Evolutionary conservation across 805 yeast genomes (phyloP).

Genomic region (Sugiyamaella boreocaroliniensis): DNA sequence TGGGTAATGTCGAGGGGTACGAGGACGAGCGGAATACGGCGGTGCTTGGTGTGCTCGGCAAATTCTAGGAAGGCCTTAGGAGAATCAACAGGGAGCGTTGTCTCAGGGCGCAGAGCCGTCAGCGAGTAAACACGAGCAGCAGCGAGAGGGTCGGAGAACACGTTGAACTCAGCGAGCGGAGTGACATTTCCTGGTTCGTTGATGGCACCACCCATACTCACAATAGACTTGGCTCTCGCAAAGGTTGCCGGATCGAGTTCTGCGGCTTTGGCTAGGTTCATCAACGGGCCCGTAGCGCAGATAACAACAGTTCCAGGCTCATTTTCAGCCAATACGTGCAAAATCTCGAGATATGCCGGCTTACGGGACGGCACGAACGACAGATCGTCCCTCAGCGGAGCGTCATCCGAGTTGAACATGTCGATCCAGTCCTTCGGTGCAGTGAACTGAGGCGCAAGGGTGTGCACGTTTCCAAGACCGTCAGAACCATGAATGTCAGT

Average conservation of each 20-base stretch:
- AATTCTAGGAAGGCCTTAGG: conserved; percentile 12
- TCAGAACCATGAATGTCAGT: conserved; percentile 37
- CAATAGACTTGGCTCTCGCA: conserved; percentile 30
- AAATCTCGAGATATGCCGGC: conserved; percentile 32
- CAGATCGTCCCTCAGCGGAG: conserved; percentile 5
- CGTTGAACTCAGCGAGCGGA: conserved; percentile 38
- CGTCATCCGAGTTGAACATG: conserved; percentile 17
- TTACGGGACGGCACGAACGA: conserved; percentile 27
- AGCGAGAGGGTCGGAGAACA: conserved; percentile 36
- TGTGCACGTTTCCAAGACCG: conserved; percentile 37
- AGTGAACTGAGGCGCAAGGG: conserved; percentile 31
- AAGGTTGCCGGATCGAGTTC: conserved; percentile 33
- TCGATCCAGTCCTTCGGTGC: conserved; percentile 27
- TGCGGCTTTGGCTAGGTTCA: conserved; percentile 37
- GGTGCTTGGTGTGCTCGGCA: conserved; percentile 18
- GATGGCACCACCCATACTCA: conserved; percentile 37
- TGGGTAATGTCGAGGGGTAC: conserved; percentile 36
- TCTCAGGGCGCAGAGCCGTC: conserved; percentile 26
- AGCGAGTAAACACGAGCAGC: conserved; percentile 34
- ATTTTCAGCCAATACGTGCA: conserved; percentile 30
- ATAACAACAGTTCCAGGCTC: conserved; percentile 34
- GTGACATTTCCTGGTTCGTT: conserved; percentile 34
- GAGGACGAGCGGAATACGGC: conserved; percentile 24
- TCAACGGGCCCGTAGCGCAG: conserved; percentile 36
- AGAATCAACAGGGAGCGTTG: conserved; percentile 26